Conservation (phyloP, 1,284 basidiomycete species). For the Tilletia caries region DNA sequence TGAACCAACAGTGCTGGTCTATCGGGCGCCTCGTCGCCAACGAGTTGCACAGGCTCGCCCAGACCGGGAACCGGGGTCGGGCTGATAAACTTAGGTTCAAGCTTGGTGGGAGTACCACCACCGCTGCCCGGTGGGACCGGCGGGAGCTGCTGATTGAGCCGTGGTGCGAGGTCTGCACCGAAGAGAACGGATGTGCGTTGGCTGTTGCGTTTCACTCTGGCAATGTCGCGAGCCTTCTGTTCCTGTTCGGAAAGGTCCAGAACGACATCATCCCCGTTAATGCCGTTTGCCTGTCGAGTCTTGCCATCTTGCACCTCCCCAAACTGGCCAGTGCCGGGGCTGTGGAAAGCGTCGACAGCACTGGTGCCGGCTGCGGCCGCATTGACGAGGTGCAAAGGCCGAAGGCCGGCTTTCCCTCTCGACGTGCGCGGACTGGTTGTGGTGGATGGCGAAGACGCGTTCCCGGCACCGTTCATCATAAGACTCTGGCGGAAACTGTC, state of each 20-base stretch:
- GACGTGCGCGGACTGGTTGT: constrained; percentile 1
- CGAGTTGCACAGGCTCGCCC: too few relatives aligned
- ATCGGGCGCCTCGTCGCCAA: too few relatives aligned
- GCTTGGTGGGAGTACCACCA: too few relatives aligned
- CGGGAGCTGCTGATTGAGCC: constrained; percentile 1
- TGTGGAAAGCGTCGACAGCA: constrained; percentile 2
- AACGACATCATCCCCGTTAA: constrained; percentile 25
- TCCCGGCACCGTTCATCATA: constrained; percentile 6
- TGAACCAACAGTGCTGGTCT: too few relatives aligned
- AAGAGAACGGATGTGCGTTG: not conserved
- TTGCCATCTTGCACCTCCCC: too few relatives aligned
- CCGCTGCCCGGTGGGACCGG: too few relatives aligned
- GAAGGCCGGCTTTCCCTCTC: constrained; percentile 4
- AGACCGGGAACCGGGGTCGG: too few relatives aligned
- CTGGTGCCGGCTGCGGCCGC: constrained; percentile 3
- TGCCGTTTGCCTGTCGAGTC: constrained; percentile 19
- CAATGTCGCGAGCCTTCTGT: constrained; percentile 37
- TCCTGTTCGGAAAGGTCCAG: constrained; percentile 22
- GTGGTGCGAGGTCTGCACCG: not conserved
- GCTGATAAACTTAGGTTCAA: too few relatives aligned
- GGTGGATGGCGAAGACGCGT: not conserved
- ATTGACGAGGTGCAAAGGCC: constrained; percentile 12
- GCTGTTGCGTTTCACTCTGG: constrained; percentile 18
- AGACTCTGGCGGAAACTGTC: constrained; percentile 12
- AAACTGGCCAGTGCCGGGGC: too few relatives aligned